These are phyloP conservation scores for Suillus hirtellus DNA, from an alignment of 768 basidiomycete genomes.

Conservation along the genomic window DNA sequence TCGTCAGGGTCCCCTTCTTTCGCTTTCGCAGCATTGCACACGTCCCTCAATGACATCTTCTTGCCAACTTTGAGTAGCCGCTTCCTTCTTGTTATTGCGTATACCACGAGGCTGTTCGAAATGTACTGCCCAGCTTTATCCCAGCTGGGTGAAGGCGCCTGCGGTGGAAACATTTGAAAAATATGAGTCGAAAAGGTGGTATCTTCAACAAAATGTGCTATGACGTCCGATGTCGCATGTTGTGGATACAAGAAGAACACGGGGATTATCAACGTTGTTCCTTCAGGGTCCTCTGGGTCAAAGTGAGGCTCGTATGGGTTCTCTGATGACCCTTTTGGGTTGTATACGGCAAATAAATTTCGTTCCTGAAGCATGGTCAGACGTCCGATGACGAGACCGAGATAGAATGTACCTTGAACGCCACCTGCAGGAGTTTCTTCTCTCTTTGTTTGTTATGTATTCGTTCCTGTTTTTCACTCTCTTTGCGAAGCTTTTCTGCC, in stretches of 20 bases:
- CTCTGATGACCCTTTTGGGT: constrained; percentile 47
- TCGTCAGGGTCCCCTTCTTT: constrained; percentile 64
- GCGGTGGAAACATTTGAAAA: constrained; percentile 78
- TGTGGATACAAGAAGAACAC: constrained; percentile 94
- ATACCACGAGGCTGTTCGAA: constrained; percentile 66
- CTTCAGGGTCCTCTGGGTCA: constrained; percentile 61
- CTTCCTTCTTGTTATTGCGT: constrained; percentile 76
- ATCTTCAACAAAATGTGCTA: constrained; percentile 82
- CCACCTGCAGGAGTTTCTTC: constrained; percentile 52
- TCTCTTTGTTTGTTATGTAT: constrained; percentile 52
- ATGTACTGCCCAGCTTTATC: constrained; percentile 70
- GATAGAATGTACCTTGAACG: constrained; percentile 54
- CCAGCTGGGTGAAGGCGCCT: constrained; percentile 69
- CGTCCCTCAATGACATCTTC: constrained; percentile 82
- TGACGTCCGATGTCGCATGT: constrained; percentile 84
- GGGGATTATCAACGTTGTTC: constrained; percentile 71
- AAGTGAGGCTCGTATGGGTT: constrained; percentile 67
- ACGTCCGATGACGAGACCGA: constrained; percentile 6
- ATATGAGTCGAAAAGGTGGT: constrained; percentile 81
- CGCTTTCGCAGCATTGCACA: constrained; percentile 61
- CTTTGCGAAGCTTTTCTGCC: constrained; percentile 50
- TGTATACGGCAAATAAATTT: constrained; percentile 61
- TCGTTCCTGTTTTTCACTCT: constrained; percentile 49
- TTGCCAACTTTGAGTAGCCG: constrained; percentile 89
- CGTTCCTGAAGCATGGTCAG: constrained; percentile 54